Conservation (phyloP, 2,329 filamentous ascomycete species). For the Fusarium sp. region DNA sequence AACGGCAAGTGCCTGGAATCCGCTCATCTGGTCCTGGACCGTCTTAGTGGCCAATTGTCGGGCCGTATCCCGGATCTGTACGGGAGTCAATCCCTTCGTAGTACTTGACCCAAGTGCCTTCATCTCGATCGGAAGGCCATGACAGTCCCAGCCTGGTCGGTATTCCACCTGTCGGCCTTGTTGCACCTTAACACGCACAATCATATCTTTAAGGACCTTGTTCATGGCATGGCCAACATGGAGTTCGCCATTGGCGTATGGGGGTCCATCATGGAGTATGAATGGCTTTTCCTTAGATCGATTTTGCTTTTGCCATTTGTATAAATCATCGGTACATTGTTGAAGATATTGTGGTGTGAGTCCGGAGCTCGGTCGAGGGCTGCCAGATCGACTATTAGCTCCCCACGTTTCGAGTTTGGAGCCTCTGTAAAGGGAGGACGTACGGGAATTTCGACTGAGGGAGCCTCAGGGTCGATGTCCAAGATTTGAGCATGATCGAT, state of each 20-base stretch:
- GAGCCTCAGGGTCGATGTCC: slow-evolving; percentile 80
- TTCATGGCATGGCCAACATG: slow-evolving; percentile 97
- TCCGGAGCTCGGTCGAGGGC: slow-evolving; percentile 65
- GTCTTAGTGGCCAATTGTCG: slow-evolving; percentile 76
- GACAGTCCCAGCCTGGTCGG: slow-evolving; percentile 96
- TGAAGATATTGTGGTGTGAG: slow-evolving; percentile 72
- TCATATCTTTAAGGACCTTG: slow-evolving; percentile 96
- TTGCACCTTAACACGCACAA: slow-evolving; percentile 83
- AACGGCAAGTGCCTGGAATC: slow-evolving; percentile 79
- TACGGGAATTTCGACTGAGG: slow-evolving; percentile 82
- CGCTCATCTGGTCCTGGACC: slow-evolving; percentile 78
- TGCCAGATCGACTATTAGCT: slow-evolving; percentile 50
- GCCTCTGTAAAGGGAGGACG: slow-evolving; percentile 43
- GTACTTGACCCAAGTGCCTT: slow-evolving; percentile 80
- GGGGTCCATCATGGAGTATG: slow-evolving; percentile 92
- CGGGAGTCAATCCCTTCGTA: slow-evolving; percentile 61
- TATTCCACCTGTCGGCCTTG: slow-evolving; percentile 80
- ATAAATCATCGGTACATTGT: slow-evolving; percentile 87
- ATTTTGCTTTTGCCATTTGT: slow-evolving; percentile 81
- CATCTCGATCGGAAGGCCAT: slow-evolving; percentile 95
- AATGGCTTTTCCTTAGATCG: slow-evolving; percentile 73
- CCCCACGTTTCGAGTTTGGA: not conserved
- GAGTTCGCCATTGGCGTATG: slow-evolving; percentile 92
- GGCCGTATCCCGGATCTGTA: slow-evolving; percentile 74
- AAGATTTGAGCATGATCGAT: slow-evolving; percentile 67